Base-by-base conservation (phyloP, 2,329 filamentous ascomycete species). In the Hypoxylon sp. region DNA sequence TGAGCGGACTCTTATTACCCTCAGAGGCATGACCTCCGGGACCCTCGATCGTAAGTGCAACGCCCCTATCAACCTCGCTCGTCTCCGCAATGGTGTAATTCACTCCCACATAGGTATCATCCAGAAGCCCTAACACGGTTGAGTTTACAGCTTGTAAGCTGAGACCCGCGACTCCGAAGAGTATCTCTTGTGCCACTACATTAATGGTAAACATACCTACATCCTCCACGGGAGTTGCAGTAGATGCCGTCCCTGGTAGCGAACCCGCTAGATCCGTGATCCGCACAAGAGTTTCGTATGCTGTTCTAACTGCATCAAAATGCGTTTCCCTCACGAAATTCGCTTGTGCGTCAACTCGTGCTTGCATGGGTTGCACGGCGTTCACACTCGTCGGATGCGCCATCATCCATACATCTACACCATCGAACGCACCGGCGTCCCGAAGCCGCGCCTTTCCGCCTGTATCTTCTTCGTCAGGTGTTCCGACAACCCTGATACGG, bases 151-250 rank as follows among this genome's bases (percentile, higher is more conserved):
- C 50, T 7, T 40, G 32, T 7, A 48, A 11, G 15, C 43, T 48
- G 4, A 48, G 17, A 2, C 37, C 37, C 2, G 43, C 37, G 17
- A 53, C 20, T 3, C 50, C 50, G 7, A 53, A 9, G 3, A 19
- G 2, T 21, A 48, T 48, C 27, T 35, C 8, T 26, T 48, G 37
- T 2, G 50, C 26, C 9, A 53, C 50, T 11, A 53, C 50, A 7
- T 53, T 53, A 34, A 53, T 53, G 13, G 43, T 21, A n/a, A 53
- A 53, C 50, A 53, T 53, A 2, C 50, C 50, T 5, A 53, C 43
- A n/a, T 53, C 50, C 17, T 53, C 50, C 2, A 53, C 50, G 4
- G 50, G 50, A 1, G 50, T 47, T 19, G 50, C 43, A 13, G 50
- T 48, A 3, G 50, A 38, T 7, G 43, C 30, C 20, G 50, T 44